Base-by-base conservation (phyloP, 2,329 filamentous ascomycete species). In the Alternaria novae-zelandiae region DNA sequence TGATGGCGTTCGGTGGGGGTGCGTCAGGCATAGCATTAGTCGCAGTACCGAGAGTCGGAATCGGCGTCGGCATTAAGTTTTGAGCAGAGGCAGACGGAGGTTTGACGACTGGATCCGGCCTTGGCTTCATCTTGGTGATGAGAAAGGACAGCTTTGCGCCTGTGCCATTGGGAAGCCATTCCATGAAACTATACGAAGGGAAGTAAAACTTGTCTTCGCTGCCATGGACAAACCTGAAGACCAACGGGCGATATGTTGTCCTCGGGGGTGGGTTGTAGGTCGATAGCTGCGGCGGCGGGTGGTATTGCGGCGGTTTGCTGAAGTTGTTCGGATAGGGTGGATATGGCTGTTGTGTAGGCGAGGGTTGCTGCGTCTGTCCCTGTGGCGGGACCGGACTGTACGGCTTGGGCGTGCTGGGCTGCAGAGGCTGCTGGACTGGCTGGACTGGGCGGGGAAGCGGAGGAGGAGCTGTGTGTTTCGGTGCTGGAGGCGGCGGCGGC, bases 131-230 rank as follows among this genome's bases (percentile, higher is more conserved):
- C 53, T 91, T 89, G 6, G 92, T 90, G 63, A 94, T 88, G 11
- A 96, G 82, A 74, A 95, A 96, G 1, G 91, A 94, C 4, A 90
- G 90, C 46, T 93, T 86, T 2, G 92, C 86, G 61, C 89, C 85
- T 54, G 88, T 86, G 3, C 87, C 86, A 5, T 79, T 78, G n/a
- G 84, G 83, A 2, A 89, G 82, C 73, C 88, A 89, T 75, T 96
- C 91, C 54, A 95, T 78, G 32, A 95, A 90, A 78, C 90, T 91
- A 74, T 91, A 90, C 69, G 90, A 91, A 3, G 92, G 92, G 67
- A 96, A 94, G 51, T 93, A 81, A 75, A 92, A 94, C 25, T 91
- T 87, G 76, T 95, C 92, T 49, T 91, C 91, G 45, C 78, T 78
- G n/a, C 78, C 78, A 55, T 80, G 76, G 4, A 73, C 71, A 57